Evolutionary conservation across 1,139 yeast genomes (phyloP), one percentile per base, ranked within the genome.

Genomic region (Nakaseomyces sp.): DNA sequence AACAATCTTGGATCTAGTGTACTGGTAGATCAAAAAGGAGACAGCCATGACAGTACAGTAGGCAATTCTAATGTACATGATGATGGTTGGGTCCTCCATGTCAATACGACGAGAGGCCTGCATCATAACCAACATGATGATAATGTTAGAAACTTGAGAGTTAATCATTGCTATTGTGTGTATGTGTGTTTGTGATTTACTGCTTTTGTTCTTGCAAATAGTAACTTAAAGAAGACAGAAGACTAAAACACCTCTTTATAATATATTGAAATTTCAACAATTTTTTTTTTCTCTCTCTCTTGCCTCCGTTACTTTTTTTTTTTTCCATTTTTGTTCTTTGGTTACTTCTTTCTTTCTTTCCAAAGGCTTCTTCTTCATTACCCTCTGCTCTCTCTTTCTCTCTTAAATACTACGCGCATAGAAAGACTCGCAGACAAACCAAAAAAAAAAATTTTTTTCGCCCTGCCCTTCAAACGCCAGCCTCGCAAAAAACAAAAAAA

Each of bases 41-140:
- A 81, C 53, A 39, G 72, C 65, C 60, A 86, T 88, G 60, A 91
- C 77, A 25, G 79, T 56, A 42, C 76, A 66, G 69, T 87, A 93
- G 43, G 77, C 78, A 37, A 71, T 72, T 67, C 99, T 81, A 47
- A 86, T 89, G 64, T 80, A 84, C 63, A 83, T 70, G 48, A 89
- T 72, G 47, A 79, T 76, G 53, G 70, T 68, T 43, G 94, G 91
- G 68, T 91, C 78, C 66, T 89, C 97, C 70, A 89, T 81, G 66
- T 91, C 94, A 53, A 91, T 74, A 64, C 77, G 79, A 69, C 88
- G 87, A 54, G 96, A 79, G 52, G 88, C 83, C 70, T 91, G 97
- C 96, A 89, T 91, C 88, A 88, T 85, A 73, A 81, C 82, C 65
- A 91, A 83, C 96, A 89, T 89, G 77, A 91, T 70, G 57, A 74